These are phyloP conservation scores for Poa pratensis DNA, from an alignment of 176 grass and related monocot species.

Conservation along the genomic window DNA sequence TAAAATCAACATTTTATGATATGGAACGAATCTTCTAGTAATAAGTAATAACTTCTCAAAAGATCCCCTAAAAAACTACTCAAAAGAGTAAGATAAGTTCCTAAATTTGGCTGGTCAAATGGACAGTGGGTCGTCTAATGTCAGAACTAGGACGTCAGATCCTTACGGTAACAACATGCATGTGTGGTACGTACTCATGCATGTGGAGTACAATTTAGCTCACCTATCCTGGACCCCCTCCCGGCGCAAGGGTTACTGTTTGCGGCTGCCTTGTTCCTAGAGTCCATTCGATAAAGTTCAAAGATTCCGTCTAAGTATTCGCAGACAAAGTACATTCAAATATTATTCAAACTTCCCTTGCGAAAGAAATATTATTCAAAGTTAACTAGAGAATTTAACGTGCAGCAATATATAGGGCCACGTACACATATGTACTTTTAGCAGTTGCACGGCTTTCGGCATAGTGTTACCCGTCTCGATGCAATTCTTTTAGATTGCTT, in stretches of 20 bases:
- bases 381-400: not conserved
- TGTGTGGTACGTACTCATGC: not conserved
- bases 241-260: constrained; percentile 5
- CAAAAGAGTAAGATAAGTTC: not conserved
- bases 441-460: not conserved
- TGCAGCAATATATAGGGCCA: not conserved
- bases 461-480: not conserved
- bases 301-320: not conserved
- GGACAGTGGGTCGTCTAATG: not conserved
- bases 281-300: not conserved
- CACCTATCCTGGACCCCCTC: not conserved
- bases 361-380: not conserved
- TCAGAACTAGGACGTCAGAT: not conserved
- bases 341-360: not conserved
- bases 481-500: not conserved
- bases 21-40: not conserved
- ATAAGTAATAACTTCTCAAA: not conserved
- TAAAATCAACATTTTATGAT: not conserved
- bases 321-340: not conserved
- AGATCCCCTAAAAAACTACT: not conserved
- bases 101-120: not conserved
- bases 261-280: not conserved
- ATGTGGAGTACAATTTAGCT: not conserved
- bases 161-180: not conserved
- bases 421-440: not conserved